These are phyloP conservation scores for Scheffersomyces amazonensis DNA, from an alignment of 805 yeast genomes.

Conservation along the genomic window DNA sequence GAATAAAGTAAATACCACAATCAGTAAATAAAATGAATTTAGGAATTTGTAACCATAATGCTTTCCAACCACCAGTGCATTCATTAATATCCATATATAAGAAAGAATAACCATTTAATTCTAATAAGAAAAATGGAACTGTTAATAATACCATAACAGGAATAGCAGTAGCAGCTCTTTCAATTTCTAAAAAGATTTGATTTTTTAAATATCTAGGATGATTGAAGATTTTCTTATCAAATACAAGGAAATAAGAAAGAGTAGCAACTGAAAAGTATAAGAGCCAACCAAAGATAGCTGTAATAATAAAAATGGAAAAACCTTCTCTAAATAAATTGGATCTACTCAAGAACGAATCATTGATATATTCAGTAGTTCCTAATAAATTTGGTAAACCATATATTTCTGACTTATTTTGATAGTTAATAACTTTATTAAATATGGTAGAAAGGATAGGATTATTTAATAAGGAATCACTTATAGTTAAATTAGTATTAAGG, in stretches of 20 bases:
- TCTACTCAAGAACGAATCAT: conserved; percentile 70
- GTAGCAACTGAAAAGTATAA: conserved; percentile 74
- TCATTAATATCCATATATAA: conserved; percentile 67
- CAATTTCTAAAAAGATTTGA: conserved; percentile 83
- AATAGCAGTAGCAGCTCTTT: conserved; percentile 74
- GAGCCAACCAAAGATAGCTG: conserved; percentile 83
- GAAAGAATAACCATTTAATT: conserved; percentile 78
- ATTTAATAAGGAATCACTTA: background rate
- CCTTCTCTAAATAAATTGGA: conserved; percentile 70
- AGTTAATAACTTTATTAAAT: conserved; percentile 11
- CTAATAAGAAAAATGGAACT: conserved; percentile 84
- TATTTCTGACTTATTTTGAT: conserved; percentile 37
- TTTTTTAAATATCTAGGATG: conserved; percentile 95
- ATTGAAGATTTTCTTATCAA: conserved; percentile 86
- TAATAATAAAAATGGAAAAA: conserved; percentile 61
- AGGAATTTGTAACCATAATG: conserved; percentile 66
- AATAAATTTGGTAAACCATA: conserved; percentile 65
- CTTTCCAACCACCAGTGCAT: conserved; percentile 65
- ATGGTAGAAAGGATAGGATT: conserved; percentile 1
- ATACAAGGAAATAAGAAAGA: conserved; percentile 72
- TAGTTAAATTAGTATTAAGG: background rate
- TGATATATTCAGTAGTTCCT: conserved; percentile 53
- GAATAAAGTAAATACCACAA: conserved; percentile 86
- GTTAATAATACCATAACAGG: conserved; percentile 88
- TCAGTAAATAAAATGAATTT: conserved; percentile 89